Conservation (phyloP, 768 basidiomycete species). For the Mrakia hoshinonis region DNA sequence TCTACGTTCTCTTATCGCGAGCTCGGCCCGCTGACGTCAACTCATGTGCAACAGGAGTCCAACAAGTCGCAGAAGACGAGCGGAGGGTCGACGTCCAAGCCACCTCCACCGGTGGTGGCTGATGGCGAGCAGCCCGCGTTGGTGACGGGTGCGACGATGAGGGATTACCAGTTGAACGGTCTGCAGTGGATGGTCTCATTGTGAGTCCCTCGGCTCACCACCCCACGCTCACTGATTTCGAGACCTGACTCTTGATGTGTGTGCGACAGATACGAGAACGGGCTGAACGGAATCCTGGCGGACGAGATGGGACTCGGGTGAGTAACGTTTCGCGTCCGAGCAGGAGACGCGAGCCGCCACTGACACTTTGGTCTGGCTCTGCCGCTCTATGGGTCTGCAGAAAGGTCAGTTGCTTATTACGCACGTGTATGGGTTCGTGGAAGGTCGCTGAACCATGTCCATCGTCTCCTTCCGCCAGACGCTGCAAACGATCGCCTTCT, state of each 20-base stretch:
- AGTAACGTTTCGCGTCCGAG: slow-evolving; percentile 1
- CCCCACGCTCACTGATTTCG: slow-evolving; percentile 34
- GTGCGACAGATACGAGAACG: slow-evolving; percentile 7
- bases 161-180: slow-evolving; percentile 86
- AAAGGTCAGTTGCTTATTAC: neutral
- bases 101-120: slow-evolving; percentile 21
- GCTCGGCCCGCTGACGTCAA: neutral
- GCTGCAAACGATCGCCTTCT: slow-evolving; percentile 86
- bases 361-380: neutral
- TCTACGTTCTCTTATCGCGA: neutral
- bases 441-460: neutral
- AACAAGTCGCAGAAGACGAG: neutral
- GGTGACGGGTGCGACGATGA: slow-evolving; percentile 75
- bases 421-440: neutral
- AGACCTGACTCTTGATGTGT: neutral
- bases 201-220: slow-evolving; percentile 50
- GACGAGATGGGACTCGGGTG: slow-evolving; percentile 93
- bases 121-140: slow-evolving; percentile 57
- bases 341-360: neutral
- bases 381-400: neutral
- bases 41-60: slow-evolving; percentile 4
- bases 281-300: slow-evolving; percentile 47
- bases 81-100: slow-evolving; percentile 21
- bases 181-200: slow-evolving; percentile 90
- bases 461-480: slow-evolving; percentile 51